These are phyloP conservation scores for Lentinus tigrinus DNA, from an alignment of 768 basidiomycete species.

Conservation along the genomic window DNA sequence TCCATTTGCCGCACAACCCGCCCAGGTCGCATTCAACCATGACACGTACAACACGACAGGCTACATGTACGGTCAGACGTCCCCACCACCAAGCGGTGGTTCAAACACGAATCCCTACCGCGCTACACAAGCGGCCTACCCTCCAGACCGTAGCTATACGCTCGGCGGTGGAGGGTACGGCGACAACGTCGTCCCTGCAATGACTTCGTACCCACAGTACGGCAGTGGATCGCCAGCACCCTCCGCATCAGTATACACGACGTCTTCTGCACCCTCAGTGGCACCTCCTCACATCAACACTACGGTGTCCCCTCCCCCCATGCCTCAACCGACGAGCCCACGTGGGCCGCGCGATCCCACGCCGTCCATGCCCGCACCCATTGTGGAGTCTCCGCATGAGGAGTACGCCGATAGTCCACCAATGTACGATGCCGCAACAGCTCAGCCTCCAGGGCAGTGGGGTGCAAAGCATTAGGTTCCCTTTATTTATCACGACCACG, in stretches of 20 bases:
- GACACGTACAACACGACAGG: constrained; percentile 41
- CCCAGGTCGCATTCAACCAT: constrained; percentile 30
- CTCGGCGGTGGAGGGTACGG: constrained; percentile 60
- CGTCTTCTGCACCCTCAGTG: constrained; percentile 22
- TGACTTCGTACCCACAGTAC: constrained; percentile 17
- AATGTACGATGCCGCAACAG: constrained; percentile 56
- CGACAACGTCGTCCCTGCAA: constrained; percentile 36
- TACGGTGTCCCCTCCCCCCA: background rate
- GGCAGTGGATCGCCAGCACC: constrained; percentile 20
- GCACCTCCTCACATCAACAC: constrained; percentile 44
- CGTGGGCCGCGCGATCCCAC: constrained; percentile 19
- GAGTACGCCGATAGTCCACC: constrained; percentile 60
- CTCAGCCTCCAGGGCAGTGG: constrained; percentile 53
- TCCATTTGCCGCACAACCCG: constrained; percentile 39
- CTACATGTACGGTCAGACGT: constrained; percentile 15
- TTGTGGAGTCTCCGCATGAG: constrained; percentile 19
- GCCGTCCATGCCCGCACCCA: constrained; percentile 7
- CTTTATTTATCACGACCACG: background rate
- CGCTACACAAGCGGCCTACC: constrained; percentile 2
- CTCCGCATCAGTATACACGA: constrained; percentile 23
- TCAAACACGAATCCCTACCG: constrained; percentile 18
- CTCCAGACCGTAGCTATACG: constrained; percentile 52
- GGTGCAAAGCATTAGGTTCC: constrained; percentile 37
- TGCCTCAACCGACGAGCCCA: constrained; percentile 18
- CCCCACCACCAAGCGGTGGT: constrained; percentile 10